phyloP scores from a whole-genome alignment of 1,139 yeast species.

The Yamadazyma friedrichii region DNA sequence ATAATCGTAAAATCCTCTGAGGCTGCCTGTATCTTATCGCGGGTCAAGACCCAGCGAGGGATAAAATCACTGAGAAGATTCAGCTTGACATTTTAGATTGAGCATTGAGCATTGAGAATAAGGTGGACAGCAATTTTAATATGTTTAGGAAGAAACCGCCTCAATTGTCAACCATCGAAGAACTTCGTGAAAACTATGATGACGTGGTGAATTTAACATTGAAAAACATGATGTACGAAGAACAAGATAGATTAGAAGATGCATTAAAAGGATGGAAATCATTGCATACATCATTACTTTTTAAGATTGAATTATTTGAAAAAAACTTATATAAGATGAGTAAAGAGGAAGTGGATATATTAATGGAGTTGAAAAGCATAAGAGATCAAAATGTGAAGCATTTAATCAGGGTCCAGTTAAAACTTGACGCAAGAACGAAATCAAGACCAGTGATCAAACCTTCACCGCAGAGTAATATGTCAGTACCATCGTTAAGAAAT shows the following conservation, averaged over 20 bases:
- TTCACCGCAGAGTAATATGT: slow-evolving; percentile 11
- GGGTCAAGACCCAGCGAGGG: neutral
- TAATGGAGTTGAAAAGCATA: slow-evolving; percentile 47
- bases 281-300: slow-evolving; percentile 58
- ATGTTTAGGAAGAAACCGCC: slow-evolving; percentile 51
- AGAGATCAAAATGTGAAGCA: slow-evolving; percentile 52
- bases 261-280: slow-evolving; percentile 74
- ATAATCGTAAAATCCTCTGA: neutral
- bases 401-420: slow-evolving; percentile 43
- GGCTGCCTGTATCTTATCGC: neutral
- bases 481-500: slow-evolving; percentile 31
- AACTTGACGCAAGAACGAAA: slow-evolving; percentile 38
- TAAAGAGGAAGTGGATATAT: slow-evolving; percentile 41
- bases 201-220: slow-evolving; percentile 61
- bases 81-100: neutral
- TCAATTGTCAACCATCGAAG: slow-evolving; percentile 45
- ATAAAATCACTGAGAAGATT: neutral
- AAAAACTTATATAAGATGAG: slow-evolving; percentile 34
- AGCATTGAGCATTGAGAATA: neutral
- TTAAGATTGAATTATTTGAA: slow-evolving; percentile 55
- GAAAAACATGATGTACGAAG: slow-evolving; percentile 57
- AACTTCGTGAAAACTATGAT: slow-evolving; percentile 58
- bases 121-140: neutral
- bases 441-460: slow-evolving; percentile 16
- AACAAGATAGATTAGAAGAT: slow-evolving; percentile 47